phyloP scores from a whole-genome alignment of 768 basidiomycete species.

The Leccinum barrowsii region DNA sequence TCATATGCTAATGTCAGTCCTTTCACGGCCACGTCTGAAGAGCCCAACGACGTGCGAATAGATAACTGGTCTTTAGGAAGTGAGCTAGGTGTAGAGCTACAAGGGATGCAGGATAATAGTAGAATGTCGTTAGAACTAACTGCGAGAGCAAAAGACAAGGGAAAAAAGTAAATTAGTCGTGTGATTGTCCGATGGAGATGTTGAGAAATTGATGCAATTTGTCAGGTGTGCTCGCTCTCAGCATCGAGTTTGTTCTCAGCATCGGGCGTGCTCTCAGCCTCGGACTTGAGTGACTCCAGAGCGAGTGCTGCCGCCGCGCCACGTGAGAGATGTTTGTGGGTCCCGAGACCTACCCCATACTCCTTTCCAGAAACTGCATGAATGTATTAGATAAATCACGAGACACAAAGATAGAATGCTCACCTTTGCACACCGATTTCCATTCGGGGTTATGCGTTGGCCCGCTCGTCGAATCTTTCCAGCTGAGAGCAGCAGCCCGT shows the following conservation, averaged over 20 bases:
- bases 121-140: not conserved
- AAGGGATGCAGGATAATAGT: constrained; percentile 1
- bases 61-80: constrained; percentile 8
- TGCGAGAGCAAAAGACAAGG: not conserved
- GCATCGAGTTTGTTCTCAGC: constrained; percentile 15
- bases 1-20: constrained; percentile 4
- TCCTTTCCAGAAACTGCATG: constrained; percentile 47
- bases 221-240: constrained; percentile 16
- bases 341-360: constrained; percentile 47
- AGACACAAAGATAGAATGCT: constrained; percentile 13
- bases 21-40: constrained; percentile 5
- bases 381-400: constrained; percentile 11
- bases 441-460: constrained; percentile 46
- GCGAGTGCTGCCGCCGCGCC: constrained; percentile 36
- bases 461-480: constrained; percentile 48
- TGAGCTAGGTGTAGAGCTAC: constrained; percentile 8
- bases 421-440: constrained; percentile 61
- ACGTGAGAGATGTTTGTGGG: constrained; percentile 50
- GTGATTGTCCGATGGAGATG: not conserved
- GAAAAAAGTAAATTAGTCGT: not conserved
- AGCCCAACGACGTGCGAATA: constrained; percentile 6
- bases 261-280: constrained; percentile 18
- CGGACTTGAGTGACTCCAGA: constrained; percentile 34
- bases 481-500: constrained; percentile 45
- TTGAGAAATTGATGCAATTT: not conserved